These are phyloP conservation scores for Chenopodium quinoa DNA, from an alignment of 148 eudicot genomes.

Conservation along the genomic window DNA sequence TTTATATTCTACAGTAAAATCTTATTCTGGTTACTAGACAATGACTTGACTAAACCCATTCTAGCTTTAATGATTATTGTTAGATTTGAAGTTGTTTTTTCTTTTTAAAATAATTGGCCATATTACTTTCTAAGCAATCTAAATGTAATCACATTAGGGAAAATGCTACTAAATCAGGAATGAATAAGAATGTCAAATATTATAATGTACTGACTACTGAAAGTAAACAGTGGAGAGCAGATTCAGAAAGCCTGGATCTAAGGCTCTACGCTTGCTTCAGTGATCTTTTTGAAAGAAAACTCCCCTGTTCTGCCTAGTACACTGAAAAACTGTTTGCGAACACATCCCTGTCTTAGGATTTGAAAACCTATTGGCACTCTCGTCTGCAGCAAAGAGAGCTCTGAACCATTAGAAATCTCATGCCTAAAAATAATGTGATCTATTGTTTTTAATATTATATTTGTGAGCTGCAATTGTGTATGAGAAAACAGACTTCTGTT, in stretches of 20 bases:
- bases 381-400: too few species aligned
- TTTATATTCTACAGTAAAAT: not conserved
- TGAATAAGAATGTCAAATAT: too few species aligned
- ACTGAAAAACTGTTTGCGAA: not conserved
- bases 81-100: not conserved
- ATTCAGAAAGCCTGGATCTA: not conserved
- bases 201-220: not conserved
- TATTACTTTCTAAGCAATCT: too few species aligned
- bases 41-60: not conserved
- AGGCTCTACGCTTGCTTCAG: not conserved
- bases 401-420: too few species aligned
- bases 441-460: too few species aligned
- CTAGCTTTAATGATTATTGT: not conserved
- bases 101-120: not conserved
- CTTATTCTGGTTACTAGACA: not conserved
- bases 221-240: not conserved
- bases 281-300: not conserved
- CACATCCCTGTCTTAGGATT: not conserved
- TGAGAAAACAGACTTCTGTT: too few species aligned
- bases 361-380: too few species aligned
- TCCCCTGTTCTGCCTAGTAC: not conserved
- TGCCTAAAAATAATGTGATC: too few species aligned
- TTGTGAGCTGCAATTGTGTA: too few species aligned
- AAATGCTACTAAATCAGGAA: not conserved
- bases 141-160: not conserved